Evolutionary conservation across 306 rosid genomes (phyloP), one percentile per base, ranked within the genome.

Genomic region (Styphnolobium japonicum): DNA sequence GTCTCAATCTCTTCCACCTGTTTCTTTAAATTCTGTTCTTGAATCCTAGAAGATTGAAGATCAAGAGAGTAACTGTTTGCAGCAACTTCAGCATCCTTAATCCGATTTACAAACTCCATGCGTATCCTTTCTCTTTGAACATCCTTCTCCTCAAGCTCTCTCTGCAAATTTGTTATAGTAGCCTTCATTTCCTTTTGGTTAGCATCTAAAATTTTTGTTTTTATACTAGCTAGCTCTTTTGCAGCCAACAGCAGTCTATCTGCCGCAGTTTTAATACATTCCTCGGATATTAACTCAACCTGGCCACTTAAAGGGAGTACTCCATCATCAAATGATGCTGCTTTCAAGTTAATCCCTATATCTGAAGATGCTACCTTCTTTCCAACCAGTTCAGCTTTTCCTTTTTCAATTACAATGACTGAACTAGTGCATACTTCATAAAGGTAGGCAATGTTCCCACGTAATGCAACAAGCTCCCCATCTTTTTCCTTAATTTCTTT

Each of bases 81-180:
- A 36, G 89, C 86, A 57, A 90, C 92, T 93, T 93, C 94, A 58
- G 94, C 97, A 75, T 85, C 91, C 91, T 90, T 93, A 70, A 93
- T 87, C 85, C 91, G 99, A 83, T 84, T 84, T 15, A 91, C 98
- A 73, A 96, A 93, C 34, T 96, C 98, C 83, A 84, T 81, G 88
- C 96, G 90, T 64, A 91, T 84, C 84, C 76, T 85, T 60, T 96
- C 99, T 71, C 87, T 93, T 71, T 91, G 93, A 79, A 91, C 80
- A 74, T 96, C 99, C 85, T 96, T 96, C 87, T 96, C 98, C 85
- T 89, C 96, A 81, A 93, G 97, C 80, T 93, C 97, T 78, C 82
- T 87, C 90, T 90, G 97, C 90, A 96, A 76, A 84, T 89, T 87
- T 48, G 88, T 51, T 64, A 93, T 81, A 31, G 82, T 78, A 67